Conservation (phyloP, 441 rosid genomes). For the Bruguiera hainesii region DNA sequence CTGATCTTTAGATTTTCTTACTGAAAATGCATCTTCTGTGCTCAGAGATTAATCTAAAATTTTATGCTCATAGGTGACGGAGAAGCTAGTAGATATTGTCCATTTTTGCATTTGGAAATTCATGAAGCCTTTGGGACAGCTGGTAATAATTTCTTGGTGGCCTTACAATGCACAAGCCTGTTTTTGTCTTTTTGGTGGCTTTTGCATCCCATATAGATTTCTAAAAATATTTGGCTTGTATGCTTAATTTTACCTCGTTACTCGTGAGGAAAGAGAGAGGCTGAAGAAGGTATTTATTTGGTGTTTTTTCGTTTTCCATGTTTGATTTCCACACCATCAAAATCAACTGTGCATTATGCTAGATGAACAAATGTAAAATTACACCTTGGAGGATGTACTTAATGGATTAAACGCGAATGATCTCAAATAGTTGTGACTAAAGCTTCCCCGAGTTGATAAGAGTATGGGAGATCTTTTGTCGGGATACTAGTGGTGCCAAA, state of each 20-base stretch:
- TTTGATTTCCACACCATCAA: neutral
- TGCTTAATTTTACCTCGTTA: neutral
- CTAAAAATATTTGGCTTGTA: neutral
- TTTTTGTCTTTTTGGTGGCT: neutral
- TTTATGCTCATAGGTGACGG: slow-evolving; percentile 73
- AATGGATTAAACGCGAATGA: too few relatives aligned
- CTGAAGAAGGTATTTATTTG: neutral
- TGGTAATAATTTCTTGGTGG: slow-evolving; percentile 44
- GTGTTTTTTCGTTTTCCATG: neutral
- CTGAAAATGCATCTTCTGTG: neutral
- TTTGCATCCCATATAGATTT: neutral
- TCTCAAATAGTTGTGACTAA: neutral
- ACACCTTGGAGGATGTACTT: neutral
- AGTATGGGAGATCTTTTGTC: neutral
- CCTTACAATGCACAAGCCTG: slow-evolving; percentile 3
- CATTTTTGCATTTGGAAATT: slow-evolving; percentile 94
- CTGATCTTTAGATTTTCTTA: neutral
- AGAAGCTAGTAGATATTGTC: slow-evolving; percentile 92
- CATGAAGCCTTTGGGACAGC: slow-evolving; percentile 74
- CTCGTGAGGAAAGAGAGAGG: neutral
- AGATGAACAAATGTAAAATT: neutral
- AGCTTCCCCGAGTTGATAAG: neutral
- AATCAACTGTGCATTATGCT: neutral
- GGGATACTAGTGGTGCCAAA: neutral
- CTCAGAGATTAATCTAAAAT: slow-evolving; percentile 20